Percentiles rank a stretch among this genome's conserved stretches.
phyloP scores from a whole-genome alignment of 2,329 filamentous ascomycete genomes.

The Ceratocystis albifundus region DNA sequence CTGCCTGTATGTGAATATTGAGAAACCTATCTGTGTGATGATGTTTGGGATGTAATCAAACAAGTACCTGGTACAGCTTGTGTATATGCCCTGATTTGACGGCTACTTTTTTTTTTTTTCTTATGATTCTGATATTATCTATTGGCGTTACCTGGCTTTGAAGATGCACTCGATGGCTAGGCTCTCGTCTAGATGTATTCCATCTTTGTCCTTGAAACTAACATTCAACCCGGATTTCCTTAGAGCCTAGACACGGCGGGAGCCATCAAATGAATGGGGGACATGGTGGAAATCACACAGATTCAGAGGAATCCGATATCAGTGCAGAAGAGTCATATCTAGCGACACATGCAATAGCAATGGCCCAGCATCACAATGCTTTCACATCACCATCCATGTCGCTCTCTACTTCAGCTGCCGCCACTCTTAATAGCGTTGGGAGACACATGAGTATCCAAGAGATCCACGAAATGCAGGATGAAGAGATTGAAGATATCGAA shows the following conservation, averaged over 20 bases:
- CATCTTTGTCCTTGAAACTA: not conserved
- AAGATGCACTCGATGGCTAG: not conserved
- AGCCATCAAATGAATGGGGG: not conserved
- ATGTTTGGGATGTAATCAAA: not conserved
- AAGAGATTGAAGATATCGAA: conserved; percentile 21
- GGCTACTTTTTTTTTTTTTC: not conserved
- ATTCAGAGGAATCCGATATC: conserved; percentile 15
- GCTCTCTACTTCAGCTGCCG: conserved; percentile 4
- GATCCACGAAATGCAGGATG: conserved; percentile 22
- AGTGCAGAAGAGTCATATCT: conserved; percentile 18
- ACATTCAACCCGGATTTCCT: not conserved
- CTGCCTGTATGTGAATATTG: not conserved
- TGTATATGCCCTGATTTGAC: not conserved
- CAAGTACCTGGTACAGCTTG: not conserved
- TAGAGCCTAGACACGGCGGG: conserved; percentile 1
- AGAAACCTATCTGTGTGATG: not conserved
- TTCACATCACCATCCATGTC: conserved; percentile 16
- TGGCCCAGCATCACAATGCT: conserved; percentile 11
- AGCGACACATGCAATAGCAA: conserved; percentile 14
- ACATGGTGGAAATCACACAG: not conserved
- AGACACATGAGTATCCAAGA: conserved; percentile 16
- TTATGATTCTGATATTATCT: not conserved
- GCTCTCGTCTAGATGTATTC: not conserved
- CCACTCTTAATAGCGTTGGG: conserved; percentile 7
- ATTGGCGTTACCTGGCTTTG: not conserved